Percentiles rank a stretch among this genome's conserved stretches.
phyloP scores from a whole-genome alignment of 2,329 filamentous ascomycete species.

The Colletotrichum camelliae region DNA sequence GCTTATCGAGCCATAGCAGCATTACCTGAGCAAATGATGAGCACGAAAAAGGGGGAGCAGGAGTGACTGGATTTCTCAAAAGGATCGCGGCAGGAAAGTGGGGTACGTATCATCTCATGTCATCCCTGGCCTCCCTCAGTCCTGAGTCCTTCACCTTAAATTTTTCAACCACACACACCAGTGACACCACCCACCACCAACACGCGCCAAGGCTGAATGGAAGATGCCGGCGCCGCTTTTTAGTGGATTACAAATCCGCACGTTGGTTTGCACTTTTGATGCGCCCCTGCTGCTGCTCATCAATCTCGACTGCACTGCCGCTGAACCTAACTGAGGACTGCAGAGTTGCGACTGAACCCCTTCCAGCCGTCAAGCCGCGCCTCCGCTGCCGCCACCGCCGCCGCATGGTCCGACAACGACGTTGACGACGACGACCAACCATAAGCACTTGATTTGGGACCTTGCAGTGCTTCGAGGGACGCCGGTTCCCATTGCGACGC shows the following conservation, averaged over 20 bases:
- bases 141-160: neutral
- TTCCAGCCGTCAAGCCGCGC: neutral
- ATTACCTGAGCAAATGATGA: neutral
- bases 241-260: constrained; percentile 18
- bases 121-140: neutral
- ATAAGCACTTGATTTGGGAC: neutral
- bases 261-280: neutral
- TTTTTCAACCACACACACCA: neutral
- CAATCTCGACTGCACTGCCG: neutral
- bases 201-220: neutral
- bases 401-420: neutral
- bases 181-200: neutral
- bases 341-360: neutral
- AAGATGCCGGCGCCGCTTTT: neutral
- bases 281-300: neutral
- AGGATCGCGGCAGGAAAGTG: neutral
- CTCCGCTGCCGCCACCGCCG: neutral
- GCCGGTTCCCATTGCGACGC: neutral
- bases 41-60: neutral
- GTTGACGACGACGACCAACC: neutral
- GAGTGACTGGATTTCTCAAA: neutral
- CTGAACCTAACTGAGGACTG: neutral
- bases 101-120: neutral
- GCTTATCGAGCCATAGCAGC: neutral
- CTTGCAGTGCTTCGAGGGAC: neutral